These are phyloP conservation scores for Rhamnella rubrinervis DNA, from an alignment of 331 rosid genomes.

Conservation along the genomic window DNA sequence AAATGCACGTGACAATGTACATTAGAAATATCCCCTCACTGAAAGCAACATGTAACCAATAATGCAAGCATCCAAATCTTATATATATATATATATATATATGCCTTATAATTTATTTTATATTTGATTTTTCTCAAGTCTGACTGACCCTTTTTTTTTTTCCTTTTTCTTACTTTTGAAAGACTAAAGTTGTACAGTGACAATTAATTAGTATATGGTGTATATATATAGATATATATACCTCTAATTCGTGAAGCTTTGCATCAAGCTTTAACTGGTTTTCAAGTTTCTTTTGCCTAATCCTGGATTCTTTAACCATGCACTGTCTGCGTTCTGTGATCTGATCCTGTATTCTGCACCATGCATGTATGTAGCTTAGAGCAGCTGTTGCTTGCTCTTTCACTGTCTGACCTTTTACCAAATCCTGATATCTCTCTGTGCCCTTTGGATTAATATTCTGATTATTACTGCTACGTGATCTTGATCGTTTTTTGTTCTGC, in stretches of 20 bases:
- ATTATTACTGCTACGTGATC: background rate
- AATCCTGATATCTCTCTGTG: constrained; percentile 42
- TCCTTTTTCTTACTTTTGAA: too few relatives aligned
- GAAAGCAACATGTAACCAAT: background rate
- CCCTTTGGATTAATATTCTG: constrained; percentile 27
- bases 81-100: too few relatives aligned
- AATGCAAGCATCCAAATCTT: background rate
- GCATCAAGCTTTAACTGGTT: constrained; percentile 69
- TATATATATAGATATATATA: background rate
- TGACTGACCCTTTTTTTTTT: too few relatives aligned
- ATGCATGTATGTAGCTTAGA: constrained; percentile 56
- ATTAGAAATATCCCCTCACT: background rate
- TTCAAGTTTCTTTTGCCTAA: constrained; percentile 56
- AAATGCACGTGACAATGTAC: background rate
- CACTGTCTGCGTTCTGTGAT: constrained; percentile 61
- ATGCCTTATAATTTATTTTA: background rate
- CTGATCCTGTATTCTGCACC: constrained; percentile 73
- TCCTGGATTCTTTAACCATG: constrained; percentile 64
- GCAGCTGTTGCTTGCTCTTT: constrained; percentile 59
- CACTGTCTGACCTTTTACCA: constrained; percentile 50
- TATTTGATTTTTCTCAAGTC: too few relatives aligned
- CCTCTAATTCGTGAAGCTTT: constrained; percentile 78
- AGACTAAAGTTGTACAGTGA: too few relatives aligned
- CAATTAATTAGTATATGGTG: background rate
- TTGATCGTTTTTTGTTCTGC: too few relatives aligned